Evolutionary conservation across 495 filamentous ascomycete genomes (phyloP).

Genomic region (Penicillium roqueforti): DNA sequence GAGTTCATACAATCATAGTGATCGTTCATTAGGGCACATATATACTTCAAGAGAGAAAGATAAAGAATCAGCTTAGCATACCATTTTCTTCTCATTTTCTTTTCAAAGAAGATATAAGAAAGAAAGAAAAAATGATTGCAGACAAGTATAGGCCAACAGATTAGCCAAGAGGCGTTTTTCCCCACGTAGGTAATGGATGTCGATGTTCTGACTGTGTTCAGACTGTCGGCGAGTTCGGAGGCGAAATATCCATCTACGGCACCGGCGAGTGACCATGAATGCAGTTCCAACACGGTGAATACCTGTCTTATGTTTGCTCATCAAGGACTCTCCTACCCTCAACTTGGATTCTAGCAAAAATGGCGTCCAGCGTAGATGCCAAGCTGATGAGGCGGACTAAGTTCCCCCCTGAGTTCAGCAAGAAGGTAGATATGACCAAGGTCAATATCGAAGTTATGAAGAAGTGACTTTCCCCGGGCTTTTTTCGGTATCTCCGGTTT

Average conservation of each 20-base stretch:
- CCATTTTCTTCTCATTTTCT: neutral
- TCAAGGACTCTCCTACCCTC: neutral
- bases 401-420: conserved; percentile 88
- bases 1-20: neutral
- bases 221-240: too few species aligned
- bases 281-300: neutral
- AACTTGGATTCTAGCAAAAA: conserved; percentile 28
- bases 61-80: neutral
- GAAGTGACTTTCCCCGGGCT: conserved; percentile 47
- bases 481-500: neutral
- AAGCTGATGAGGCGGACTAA: conserved; percentile 87
- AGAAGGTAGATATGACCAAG: conserved; percentile 96
- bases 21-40: neutral
- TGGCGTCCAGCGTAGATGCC: conserved; percentile 75
- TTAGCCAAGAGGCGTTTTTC: too few species aligned
- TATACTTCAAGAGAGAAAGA: neutral
- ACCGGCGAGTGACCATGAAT: neutral
- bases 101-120: neutral
- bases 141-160: too few species aligned
- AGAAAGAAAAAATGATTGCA: neutral
- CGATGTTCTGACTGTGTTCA: too few species aligned
- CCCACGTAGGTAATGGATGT: too few species aligned
- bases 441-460: conserved; percentile 97
- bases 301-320: neutral
- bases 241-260: neutral